Evolutionary conservation across 345 rosid genomes (phyloP).

Genomic region (Corymbia maculata): DNA sequence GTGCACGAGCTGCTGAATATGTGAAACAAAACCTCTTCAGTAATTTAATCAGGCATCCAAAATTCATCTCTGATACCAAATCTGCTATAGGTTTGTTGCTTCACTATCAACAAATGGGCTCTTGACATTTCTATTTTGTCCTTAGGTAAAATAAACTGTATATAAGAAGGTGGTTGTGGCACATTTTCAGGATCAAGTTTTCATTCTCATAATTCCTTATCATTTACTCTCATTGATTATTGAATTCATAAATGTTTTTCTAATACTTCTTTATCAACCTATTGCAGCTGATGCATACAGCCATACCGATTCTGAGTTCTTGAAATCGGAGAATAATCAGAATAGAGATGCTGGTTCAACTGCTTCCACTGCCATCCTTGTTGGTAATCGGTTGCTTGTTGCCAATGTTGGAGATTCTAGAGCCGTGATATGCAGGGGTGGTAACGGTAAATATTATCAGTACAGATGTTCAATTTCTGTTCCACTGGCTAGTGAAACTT

Average conservation of each 20-base stretch:
- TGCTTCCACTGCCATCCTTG: slow-evolving; percentile 93
- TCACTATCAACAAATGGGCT: not conserved
- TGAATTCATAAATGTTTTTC: not conserved
- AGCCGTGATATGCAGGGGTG: slow-evolving; percentile 5
- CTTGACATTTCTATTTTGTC: not conserved
- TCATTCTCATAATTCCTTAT: not conserved
- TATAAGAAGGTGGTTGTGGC: not conserved
- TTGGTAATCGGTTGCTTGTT: not conserved
- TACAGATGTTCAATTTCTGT: not conserved
- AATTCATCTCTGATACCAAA: slow-evolving; percentile 88
- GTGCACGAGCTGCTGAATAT: slow-evolving; percentile 98
- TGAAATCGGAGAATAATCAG: slow-evolving; percentile 87
- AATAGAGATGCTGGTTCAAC: slow-evolving; percentile 99
- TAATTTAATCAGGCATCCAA: slow-evolving; percentile 91
- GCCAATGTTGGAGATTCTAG: not conserved
- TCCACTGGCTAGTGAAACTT: not conserved
- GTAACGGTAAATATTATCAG: slow-evolving; percentile 49
- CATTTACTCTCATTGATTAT: slow-evolving; percentile 7
- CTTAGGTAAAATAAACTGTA: not conserved
- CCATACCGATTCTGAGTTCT: slow-evolving; percentile 87
- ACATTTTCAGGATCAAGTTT: not conserved
- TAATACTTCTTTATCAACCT: not conserved
- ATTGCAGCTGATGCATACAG: slow-evolving; percentile 85
- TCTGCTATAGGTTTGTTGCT: slow-evolving; percentile 71
- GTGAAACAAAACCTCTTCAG: slow-evolving; percentile 92